Conservation (phyloP, 139 green algal genomes). For the Diplosphaera chodatii region DNA sequence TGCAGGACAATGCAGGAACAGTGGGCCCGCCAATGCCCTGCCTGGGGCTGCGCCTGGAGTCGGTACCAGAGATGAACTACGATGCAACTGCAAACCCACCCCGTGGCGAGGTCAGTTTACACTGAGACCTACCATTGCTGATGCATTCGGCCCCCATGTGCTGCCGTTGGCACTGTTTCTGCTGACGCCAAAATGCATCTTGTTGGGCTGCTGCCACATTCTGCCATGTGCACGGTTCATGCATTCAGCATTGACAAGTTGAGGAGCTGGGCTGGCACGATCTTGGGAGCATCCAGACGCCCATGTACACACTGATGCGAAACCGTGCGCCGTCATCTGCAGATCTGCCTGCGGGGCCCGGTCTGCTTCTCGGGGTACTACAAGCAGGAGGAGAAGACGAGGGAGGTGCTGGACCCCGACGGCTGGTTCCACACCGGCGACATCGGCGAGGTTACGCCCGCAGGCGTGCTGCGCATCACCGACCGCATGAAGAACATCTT, state of each 20-base stretch:
- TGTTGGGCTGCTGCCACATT: too few species aligned
- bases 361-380: constrained; percentile 90
- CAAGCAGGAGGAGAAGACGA: constrained; percentile 71
- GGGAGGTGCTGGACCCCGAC: constrained; percentile 61
- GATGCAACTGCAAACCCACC: constrained; percentile 53
- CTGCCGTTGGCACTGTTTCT: too few species aligned
- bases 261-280: too few species aligned
- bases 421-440: constrained; percentile 95
- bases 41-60: constrained; percentile 74
- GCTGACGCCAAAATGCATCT: too few species aligned
- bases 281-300: too few species aligned
- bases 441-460: constrained; percentile 69
- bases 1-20: constrained; percentile 50
- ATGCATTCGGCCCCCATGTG: too few species aligned
- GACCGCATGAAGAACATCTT: constrained; percentile 99
- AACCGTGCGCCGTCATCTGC: not conserved
- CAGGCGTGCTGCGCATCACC: constrained; percentile 82
- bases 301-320: too few species aligned
- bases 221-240: too few species aligned
- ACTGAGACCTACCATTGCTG: too few species aligned
- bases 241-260: too few species aligned
- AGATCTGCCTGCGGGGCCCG: constrained; percentile 73
- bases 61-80: constrained; percentile 89
- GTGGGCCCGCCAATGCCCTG: constrained; percentile 74
- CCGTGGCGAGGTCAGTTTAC: constrained; percentile 54